phyloP scores from a whole-genome alignment of 2,329 filamentous ascomycete genomes.

The Seiridium unicorne region DNA sequence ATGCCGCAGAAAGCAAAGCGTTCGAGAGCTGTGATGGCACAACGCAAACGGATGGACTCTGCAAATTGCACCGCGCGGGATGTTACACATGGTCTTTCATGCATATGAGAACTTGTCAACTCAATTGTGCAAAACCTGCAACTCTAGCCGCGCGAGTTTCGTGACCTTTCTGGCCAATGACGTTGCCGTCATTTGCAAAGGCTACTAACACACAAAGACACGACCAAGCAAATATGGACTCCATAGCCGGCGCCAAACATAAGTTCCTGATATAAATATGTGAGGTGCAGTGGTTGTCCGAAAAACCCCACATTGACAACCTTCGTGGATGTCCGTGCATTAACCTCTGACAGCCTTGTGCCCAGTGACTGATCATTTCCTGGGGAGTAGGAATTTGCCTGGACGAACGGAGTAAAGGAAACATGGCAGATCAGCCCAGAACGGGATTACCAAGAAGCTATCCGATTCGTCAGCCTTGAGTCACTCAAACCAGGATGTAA shows the following conservation, averaged over 20 bases:
- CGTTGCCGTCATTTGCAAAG: background rate
- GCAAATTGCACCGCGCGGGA: background rate
- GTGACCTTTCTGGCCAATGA: background rate
- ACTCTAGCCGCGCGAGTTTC: background rate
- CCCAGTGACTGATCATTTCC: conserved; percentile 9
- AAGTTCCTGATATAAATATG: background rate
- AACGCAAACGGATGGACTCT: conserved; percentile 3
- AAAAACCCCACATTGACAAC: no score
- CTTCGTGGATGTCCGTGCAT: no score
- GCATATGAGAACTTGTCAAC: conserved; percentile 1
- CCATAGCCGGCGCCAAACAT: no score
- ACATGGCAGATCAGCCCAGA: background rate
- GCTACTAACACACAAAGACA: no score
- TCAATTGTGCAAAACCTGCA: background rate
- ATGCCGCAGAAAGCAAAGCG: background rate
- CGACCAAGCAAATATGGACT: no score
- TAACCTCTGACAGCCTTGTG: conserved; percentile 9
- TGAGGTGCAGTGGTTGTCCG: background rate
- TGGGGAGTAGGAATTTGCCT: background rate
- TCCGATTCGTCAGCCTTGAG: conserved; percentile 5
- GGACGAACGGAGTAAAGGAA: background rate
- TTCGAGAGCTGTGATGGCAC: background rate
- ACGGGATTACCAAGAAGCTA: background rate
- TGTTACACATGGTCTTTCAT: background rate
- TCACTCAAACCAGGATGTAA: background rate